Base-by-base conservation (phyloP, 2,329 filamentous ascomycete species). In the Verticillium nonalfalfae region DNA sequence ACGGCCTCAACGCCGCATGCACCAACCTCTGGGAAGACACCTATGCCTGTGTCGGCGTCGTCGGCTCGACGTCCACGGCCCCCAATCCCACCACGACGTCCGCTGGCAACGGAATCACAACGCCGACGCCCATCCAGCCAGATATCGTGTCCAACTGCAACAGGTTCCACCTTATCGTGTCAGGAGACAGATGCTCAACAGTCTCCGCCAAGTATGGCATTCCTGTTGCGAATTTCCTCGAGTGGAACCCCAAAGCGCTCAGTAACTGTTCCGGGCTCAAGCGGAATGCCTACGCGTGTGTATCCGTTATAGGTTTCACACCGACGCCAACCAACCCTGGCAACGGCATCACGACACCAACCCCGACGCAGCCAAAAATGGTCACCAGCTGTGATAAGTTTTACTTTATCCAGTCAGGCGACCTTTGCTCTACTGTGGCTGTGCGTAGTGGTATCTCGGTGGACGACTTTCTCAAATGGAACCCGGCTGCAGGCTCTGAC, bases 181-280 rank as follows among this genome's bases (percentile, higher is more conserved):
- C 14, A 0, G 68, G 65, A 1, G 66, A 71, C 5, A 63, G 56
- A 4, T 75, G 72, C 52, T 58, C 45, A 9, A 60, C 56, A 0
- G 72, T 75, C 31, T 66, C 67, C 13, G 38, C 59, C 0, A 57
- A 59, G 7, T 61, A 70, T 2, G 60, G 64, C 7, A 69, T 74
- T 55, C 56, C 66, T 0, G 45, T 69, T 6, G 58, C 63, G 5
- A 54, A 72, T 10, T 68, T 75, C 34, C 65, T 52, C 6, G 40
- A n/a, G 38, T 69, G 66, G 68, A 70, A 69, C 40, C 61, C 63
- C 4, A 21, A 33, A 3, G 63, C 63, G 2, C 62, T 62, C 6
- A 39, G 14, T 1, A 52, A 56, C 31, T 70, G 67, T 56, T 54
- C 34, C 0, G 57, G 33, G 3, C 59, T 69, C 31, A 65, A 60